Percentiles rank a stretch among this genome's conserved stretches.
phyloP scores from a whole-genome alignment of 2,329 filamentous ascomycete species.

The Aspergillus alliaceus region DNA sequence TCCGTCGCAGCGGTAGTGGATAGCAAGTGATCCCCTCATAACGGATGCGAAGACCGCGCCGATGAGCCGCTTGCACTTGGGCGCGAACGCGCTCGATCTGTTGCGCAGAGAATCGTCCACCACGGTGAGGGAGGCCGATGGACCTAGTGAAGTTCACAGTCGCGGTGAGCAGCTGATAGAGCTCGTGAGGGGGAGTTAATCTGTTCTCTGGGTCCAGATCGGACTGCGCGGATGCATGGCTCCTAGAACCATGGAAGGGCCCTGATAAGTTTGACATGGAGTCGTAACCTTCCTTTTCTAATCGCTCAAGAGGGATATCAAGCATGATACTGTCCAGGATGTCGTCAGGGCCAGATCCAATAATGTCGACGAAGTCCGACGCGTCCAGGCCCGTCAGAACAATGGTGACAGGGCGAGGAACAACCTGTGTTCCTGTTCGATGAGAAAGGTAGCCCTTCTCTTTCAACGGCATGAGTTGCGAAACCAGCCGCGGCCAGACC shows the following conservation, averaged over 20 bases:
- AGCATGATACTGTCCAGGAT: constrained; percentile 7
- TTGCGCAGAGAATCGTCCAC: constrained; percentile 14
- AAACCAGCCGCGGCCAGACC: constrained; percentile 19
- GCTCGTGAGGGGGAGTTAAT: too few relatives aligned
- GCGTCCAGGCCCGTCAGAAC: constrained; percentile 18
- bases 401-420: constrained; percentile 24
- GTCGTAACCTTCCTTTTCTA: not conserved
- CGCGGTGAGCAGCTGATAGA: constrained; percentile 4
- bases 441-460: constrained; percentile 25
- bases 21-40: constrained; percentile 14
- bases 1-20: constrained; percentile 3
- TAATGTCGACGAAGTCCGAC: not conserved
- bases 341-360: not conserved
- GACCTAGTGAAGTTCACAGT: constrained; percentile 14
- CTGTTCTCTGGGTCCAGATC: not conserved
- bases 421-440: constrained; percentile 18
- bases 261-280: not conserved
- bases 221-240: too few relatives aligned
- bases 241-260: not conserved
- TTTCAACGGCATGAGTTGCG: constrained; percentile 19
- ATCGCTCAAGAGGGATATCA: constrained; percentile 4
- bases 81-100: constrained; percentile 19
- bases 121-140: constrained; percentile 16
- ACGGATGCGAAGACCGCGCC: constrained; percentile 13
- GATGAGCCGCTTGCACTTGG: constrained; percentile 18